These are phyloP conservation scores for Lolium rigidum DNA, from an alignment of 176 grass and related monocot species.

Conservation along the genomic window DNA sequence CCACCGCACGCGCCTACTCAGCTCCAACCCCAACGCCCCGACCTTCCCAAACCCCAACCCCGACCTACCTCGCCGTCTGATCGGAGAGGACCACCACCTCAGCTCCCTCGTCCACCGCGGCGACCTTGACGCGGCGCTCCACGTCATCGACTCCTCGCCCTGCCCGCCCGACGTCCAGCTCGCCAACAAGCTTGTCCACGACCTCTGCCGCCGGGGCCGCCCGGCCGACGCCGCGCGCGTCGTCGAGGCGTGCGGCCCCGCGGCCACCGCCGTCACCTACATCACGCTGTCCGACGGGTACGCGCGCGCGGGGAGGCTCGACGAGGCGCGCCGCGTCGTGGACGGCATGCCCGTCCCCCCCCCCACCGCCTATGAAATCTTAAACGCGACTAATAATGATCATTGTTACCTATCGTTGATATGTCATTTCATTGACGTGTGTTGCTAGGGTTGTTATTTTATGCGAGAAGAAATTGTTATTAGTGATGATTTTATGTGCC, in stretches of 20 bases:
- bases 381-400: too few relatives aligned
- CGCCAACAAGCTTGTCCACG: constrained; percentile 68
- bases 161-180: constrained; percentile 50
- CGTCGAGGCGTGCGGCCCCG: constrained; percentile 57
- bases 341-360: constrained; percentile 49
- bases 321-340: constrained; percentile 62
- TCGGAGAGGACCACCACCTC: constrained; percentile 50
- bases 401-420: too few relatives aligned
- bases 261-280: constrained; percentile 68
- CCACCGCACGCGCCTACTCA: constrained; percentile 23
- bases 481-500: too few relatives aligned
- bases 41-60: constrained; percentile 17
- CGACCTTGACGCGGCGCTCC: constrained; percentile 65
- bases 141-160: constrained; percentile 46
- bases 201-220: constrained; percentile 70
- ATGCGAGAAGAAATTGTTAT: too few relatives aligned
- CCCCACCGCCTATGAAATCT: constrained; percentile 58
- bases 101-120: constrained; percentile 60
- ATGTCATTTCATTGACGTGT: too few relatives aligned
- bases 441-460: too few relatives aligned
- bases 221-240: constrained; percentile 56
- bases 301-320: constrained; percentile 64
- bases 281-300: constrained; percentile 62
- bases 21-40: constrained; percentile 33
- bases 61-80: constrained; percentile 32